Conservation (phyloP, 768 basidiomycete species). For the Hygrocybe punicea region DNA sequence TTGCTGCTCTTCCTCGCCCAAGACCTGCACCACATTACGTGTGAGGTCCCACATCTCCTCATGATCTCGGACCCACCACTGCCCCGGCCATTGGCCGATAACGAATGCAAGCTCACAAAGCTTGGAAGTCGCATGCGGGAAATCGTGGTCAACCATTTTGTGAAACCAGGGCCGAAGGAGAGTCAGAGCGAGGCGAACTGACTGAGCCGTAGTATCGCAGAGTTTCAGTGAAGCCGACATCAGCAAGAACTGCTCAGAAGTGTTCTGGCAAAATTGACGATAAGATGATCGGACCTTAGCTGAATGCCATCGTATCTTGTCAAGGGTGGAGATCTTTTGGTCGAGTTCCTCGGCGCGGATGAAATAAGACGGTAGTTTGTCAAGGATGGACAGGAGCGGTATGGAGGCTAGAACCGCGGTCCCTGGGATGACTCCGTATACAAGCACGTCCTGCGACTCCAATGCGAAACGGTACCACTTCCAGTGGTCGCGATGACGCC, state of each 20-base stretch:
- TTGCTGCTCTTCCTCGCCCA: conserved; percentile 59
- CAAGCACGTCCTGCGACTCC: conserved; percentile 73
- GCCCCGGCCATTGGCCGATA: conserved; percentile 65
- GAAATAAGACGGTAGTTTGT: conserved; percentile 73
- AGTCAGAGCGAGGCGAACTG: conserved; percentile 63
- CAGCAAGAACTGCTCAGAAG: conserved; percentile 59
- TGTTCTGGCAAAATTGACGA: conserved; percentile 67
- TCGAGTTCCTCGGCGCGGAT: conserved; percentile 30
- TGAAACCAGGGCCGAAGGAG: conserved; percentile 74
- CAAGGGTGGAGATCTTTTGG: conserved; percentile 29
- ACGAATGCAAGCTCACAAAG: conserved; percentile 43
- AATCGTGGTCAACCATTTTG: conserved; percentile 39
- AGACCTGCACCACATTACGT: conserved; percentile 53
- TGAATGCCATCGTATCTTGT: conserved; percentile 51
- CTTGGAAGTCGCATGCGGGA: conserved; percentile 33
- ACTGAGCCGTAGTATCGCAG: conserved; percentile 63
- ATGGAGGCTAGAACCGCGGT: conserved; percentile 66
- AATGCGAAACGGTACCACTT: conserved; percentile 74
- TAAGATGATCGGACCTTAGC: conserved; percentile 58
- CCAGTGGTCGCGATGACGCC: conserved; percentile 62
- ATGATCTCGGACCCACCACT: conserved; percentile 65
- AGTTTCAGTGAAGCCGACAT: conserved; percentile 54
- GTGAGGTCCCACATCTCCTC: conserved; percentile 59
- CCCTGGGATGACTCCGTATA: conserved; percentile 64
- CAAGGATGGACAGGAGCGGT: conserved; percentile 60